A percentile compares a stretch with the other conserved stretches of the same genome.
These are phyloP conservation scores for Thelonectria olida DNA, from an alignment of 2,329 filamentous ascomycete species.

Conservation along the genomic window DNA sequence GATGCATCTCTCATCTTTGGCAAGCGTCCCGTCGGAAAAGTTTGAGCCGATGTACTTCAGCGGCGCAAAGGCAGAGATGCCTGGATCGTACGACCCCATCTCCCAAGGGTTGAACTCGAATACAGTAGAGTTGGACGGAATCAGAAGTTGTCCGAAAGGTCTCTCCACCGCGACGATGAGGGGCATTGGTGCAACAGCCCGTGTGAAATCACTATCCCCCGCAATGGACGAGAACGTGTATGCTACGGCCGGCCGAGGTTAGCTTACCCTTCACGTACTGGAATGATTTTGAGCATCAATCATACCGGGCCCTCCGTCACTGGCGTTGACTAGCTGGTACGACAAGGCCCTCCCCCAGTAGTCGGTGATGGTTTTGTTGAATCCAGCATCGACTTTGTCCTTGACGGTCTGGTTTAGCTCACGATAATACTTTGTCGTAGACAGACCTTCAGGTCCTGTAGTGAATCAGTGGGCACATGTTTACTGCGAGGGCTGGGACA, in stretches of 20 bases:
- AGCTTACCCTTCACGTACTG: too few relatives aligned
- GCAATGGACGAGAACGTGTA: constrained; percentile 79
- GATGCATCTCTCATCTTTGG: constrained; percentile 69
- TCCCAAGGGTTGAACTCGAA: constrained; percentile 85
- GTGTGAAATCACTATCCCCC: constrained; percentile 65
- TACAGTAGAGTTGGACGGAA: constrained; percentile 73
- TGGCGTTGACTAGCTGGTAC: constrained; percentile 80
- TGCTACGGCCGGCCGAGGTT: constrained; percentile 40
- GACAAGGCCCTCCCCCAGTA: constrained; percentile 82
- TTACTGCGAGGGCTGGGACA: background rate
- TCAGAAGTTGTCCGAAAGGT: constrained; percentile 65
- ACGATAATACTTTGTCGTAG: constrained; percentile 63
- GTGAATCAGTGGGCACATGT: background rate
- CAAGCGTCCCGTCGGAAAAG: constrained; percentile 70
- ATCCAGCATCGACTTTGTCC: constrained; percentile 71
- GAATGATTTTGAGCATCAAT: too few relatives aligned
- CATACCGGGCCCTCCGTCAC: constrained; percentile 66
- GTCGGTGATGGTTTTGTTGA: constrained; percentile 74
- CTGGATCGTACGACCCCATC: constrained; percentile 80
- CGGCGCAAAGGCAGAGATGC: constrained; percentile 75
- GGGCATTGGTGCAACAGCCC: constrained; percentile 74
- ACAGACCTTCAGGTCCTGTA: constrained; percentile 24
- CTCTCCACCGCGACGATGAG: constrained; percentile 77
- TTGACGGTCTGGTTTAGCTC: constrained; percentile 66
- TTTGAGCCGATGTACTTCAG: constrained; percentile 77